Evolutionary conservation across 2,329 filamentous ascomycete genomes (phyloP).

Genomic region (Xylaria sp.): DNA sequence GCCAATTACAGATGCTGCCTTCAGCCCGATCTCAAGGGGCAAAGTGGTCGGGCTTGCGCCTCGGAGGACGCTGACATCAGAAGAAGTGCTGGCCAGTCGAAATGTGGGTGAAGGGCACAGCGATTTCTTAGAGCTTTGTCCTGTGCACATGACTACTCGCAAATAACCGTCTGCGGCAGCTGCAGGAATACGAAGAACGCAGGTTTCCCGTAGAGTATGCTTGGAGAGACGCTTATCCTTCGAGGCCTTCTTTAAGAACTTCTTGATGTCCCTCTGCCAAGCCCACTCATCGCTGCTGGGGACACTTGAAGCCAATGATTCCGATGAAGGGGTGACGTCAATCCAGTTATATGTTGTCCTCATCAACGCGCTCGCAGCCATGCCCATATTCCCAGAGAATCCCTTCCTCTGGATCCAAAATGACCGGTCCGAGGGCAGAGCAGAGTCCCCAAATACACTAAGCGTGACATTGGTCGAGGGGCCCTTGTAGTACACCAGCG

Average conservation of each 20-base stretch:
- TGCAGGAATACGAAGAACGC: constrained; percentile 72
- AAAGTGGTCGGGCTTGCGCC: constrained; percentile 73
- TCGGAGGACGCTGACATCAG: constrained; percentile 68
- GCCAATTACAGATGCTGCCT: constrained; percentile 64
- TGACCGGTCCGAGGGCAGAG: constrained; percentile 66
- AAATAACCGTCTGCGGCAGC: constrained; percentile 75
- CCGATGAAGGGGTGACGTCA: constrained; percentile 71
- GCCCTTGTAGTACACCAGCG: constrained; percentile 74
- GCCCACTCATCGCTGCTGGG: constrained; percentile 69
- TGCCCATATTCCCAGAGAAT: constrained; percentile 74
- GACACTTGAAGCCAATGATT: constrained; percentile 61
- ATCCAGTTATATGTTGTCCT: constrained; percentile 71
- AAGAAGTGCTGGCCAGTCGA: constrained; percentile 73
- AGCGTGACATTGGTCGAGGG: constrained; percentile 71
- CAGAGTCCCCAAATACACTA: constrained; percentile 70
- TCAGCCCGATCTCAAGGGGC: constrained; percentile 73
- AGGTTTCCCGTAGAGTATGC: constrained; percentile 70
- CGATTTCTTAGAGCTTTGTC: constrained; percentile 56
- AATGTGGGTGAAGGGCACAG: constrained; percentile 76
- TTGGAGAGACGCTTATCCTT: constrained; percentile 56
- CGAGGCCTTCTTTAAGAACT: constrained; percentile 68
- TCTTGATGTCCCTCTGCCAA: constrained; percentile 74
- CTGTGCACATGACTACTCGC: constrained; percentile 71
- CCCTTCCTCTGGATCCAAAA: constrained; percentile 77
- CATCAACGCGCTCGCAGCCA: constrained; percentile 72